Base-by-base conservation (phyloP, 345 rosid genomes). In the Theobroma cacao region DNA sequence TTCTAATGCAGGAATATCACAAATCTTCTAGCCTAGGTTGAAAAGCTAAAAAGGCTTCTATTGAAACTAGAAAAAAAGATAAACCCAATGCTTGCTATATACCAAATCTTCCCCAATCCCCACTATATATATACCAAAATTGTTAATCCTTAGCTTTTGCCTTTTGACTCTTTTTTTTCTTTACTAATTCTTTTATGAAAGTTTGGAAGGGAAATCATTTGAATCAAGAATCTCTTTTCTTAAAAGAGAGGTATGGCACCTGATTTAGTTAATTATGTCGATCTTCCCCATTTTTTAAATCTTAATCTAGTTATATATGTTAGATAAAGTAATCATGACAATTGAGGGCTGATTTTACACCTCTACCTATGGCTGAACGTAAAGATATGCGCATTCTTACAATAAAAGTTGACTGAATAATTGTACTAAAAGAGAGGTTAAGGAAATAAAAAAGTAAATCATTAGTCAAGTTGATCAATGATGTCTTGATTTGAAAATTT, bases 211-310 rank as follows among this genome's bases (percentile, higher is more conserved):
- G 75, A 41, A 71, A 47, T 71, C 45, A 71, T 71, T 50, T 50
- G 75, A 50, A 71, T 71, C 75, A 71, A 71, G 43, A 71, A 71
- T 71, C 45, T 33, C 28, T 50, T 71, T 71, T 71, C 60, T 71
- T 71, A 50, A 71, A 71, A 52, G 61, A 52, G 28, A 71, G 45
- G 20, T 33, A 18, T 71, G 75, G 75, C 75, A 48, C 61, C 7
- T 50, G 41, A 71, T 71, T 71, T 71, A 71, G 45, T 50, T 50
- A 52, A 43, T 68, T 4, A 45, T 43, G 72, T 14, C 45, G 9
- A 41, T 41, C 36, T 43, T 43, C 34, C 6, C 22, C 20, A 22
- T 7, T 40, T 41, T 66, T 66, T 38, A 18, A 41, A 68, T 14
- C 11, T 15, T 3, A 66, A 36, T 40, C 30, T 45, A 43, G 1